Percentiles rank a stretch among this genome's conserved stretches.
These are phyloP conservation scores for Naganishia sp. DNA, from an alignment of 1,284 basidiomycete species.

Conservation along the genomic window DNA sequence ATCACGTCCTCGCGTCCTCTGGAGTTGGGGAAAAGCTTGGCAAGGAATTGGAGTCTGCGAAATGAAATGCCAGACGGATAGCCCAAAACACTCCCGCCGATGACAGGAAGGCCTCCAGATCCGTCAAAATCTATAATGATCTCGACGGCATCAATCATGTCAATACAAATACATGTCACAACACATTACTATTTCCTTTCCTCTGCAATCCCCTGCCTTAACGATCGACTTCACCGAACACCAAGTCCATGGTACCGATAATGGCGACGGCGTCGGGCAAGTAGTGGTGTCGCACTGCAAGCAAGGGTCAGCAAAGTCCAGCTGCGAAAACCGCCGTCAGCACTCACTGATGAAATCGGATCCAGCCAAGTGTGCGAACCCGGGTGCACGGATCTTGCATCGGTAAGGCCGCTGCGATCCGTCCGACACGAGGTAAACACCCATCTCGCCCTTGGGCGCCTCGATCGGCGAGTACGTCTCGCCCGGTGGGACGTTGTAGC, in stretches of 20 bases:
- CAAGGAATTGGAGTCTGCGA: no score
- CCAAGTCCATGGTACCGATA: conserved; percentile 82
- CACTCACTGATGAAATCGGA: conserved; percentile 82
- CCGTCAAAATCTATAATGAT: no score
- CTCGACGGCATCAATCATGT: no score
- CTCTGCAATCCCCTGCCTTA: conserved; percentile 31
- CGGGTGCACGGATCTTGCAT: conserved; percentile 91
- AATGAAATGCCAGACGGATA: no score
- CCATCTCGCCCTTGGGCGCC: conserved; percentile 99
- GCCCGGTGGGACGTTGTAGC: conserved; percentile 93
- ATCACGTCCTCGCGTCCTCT: no score
- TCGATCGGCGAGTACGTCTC: conserved; percentile 98
- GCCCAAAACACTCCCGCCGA: no score
- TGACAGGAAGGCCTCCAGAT: no score
- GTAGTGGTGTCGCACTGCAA: conserved; percentile 65
- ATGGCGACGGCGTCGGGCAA: conserved; percentile 88
- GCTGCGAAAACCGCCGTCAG: conserved; percentile 54
- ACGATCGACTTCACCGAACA: conserved; percentile 70
- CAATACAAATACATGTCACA: conserved; percentile 23
- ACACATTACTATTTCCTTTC: conserved; percentile 11
- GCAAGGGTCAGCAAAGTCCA: conserved; percentile 45
- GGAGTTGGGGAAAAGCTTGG: no score
- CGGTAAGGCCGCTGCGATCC: conserved; percentile 60
- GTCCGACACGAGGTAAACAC: conserved; percentile 84
- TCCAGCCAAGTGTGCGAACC: conserved; percentile 88